These are phyloP conservation scores for Saccharomyces uvarum DNA, from an alignment of 1,139 yeast species.

Conservation along the genomic window DNA sequence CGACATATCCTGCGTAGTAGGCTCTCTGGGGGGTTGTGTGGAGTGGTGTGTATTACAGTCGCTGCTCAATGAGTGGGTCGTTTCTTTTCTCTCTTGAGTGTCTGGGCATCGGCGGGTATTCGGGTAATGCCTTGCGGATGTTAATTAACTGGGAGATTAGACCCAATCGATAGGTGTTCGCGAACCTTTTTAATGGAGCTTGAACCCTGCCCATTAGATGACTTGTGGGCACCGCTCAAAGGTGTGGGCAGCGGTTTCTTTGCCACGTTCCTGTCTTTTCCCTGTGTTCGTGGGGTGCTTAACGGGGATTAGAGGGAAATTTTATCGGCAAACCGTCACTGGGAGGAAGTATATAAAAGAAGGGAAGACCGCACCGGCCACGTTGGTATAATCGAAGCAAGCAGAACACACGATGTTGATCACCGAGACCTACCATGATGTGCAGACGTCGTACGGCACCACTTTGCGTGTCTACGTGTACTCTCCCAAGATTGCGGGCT, in stretches of 20 bases:
- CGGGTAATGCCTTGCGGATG: background rate
- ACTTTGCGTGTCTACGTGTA: constrained; percentile 58
- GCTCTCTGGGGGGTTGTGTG: background rate
- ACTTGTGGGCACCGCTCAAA: background rate
- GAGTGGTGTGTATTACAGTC: background rate
- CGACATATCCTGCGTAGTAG: background rate
- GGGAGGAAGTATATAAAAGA: background rate
- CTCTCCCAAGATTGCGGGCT: constrained; percentile 63
- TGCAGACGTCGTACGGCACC: constrained; percentile 58
- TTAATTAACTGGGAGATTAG: background rate
- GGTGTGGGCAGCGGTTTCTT: background rate
- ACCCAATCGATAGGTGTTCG: background rate
- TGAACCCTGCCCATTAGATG: background rate
- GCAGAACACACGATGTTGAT: constrained; percentile 46
- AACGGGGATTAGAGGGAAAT: background rate
- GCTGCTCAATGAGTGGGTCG: background rate
- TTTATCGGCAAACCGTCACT: background rate
- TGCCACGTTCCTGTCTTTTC: background rate
- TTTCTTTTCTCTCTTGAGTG: background rate
- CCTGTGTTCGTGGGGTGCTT: background rate
- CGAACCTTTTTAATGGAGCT: background rate
- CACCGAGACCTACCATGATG: constrained; percentile 58
- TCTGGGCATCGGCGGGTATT: background rate
- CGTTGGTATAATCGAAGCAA: background rate
- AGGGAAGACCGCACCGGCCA: background rate